Evolutionary conservation across 1,139 yeast species (phyloP).

Genomic region (Diutina pseudorugosa): DNA sequence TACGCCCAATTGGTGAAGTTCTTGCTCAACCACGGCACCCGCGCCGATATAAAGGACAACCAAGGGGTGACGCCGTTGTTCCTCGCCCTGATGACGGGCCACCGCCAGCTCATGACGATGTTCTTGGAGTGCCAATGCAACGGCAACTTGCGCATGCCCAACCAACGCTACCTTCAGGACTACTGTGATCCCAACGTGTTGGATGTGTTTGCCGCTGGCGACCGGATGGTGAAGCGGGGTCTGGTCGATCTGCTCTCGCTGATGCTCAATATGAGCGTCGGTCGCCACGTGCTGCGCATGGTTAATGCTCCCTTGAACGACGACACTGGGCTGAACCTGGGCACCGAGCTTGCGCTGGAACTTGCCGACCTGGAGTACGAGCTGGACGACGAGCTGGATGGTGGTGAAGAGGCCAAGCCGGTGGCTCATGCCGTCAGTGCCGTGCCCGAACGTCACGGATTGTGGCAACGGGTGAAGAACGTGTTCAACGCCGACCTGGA

Average conservation of each 20-base stretch:
- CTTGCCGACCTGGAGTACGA: slow-evolving; percentile 32
- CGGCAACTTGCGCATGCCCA: slow-evolving; percentile 40
- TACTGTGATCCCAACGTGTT: slow-evolving; percentile 56
- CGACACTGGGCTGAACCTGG: not conserved
- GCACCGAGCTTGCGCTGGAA: slow-evolving; percentile 10
- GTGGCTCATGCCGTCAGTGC: too few relatives aligned
- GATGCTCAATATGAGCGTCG: slow-evolving; percentile 26
- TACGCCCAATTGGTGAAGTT: slow-evolving; percentile 49
- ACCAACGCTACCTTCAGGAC: slow-evolving; percentile 42
- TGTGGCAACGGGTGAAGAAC: slow-evolving; percentile 55
- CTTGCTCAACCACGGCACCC: slow-evolving; percentile 68
- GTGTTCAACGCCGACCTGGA: slow-evolving; percentile 35
- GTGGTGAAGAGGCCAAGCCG: slow-evolving; percentile 6
- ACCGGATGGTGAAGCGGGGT: slow-evolving; percentile 14
- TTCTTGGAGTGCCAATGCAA: slow-evolving; percentile 57
- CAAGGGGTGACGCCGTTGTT: slow-evolving; percentile 84
- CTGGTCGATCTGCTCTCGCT: slow-evolving; percentile 31
- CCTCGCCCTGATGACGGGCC: slow-evolving; percentile 70
- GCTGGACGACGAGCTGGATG: slow-evolving; percentile 11
- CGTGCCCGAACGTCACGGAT: slow-evolving; percentile 14
- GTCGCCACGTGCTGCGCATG: slow-evolving; percentile 33
- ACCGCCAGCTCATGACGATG: slow-evolving; percentile 45
- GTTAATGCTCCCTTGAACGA: slow-evolving; percentile 12
- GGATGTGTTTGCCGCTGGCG: slow-evolving; percentile 30
- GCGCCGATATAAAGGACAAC: slow-evolving; percentile 60